Evolutionary conservation across 305 asterid genomes (phyloP), one percentile per base, ranked within the genome.

Genomic region (Caryopteris hybrid): DNA sequence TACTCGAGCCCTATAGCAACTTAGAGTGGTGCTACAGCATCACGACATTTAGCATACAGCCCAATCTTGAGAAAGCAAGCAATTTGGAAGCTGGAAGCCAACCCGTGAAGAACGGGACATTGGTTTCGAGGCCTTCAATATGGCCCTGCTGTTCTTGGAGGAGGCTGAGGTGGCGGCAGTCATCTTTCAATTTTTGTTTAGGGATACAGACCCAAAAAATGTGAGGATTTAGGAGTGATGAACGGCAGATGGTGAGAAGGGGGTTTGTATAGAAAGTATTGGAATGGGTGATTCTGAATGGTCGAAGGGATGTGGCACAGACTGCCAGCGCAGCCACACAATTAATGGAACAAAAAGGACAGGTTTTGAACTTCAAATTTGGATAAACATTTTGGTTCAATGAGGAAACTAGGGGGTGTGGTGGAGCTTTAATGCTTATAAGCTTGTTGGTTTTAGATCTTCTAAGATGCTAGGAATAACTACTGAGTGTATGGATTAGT

Each of bases 251-350:
- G 46, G 64, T 34, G 12, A 34, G 21, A 57, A 58, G 59, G 54
- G 51, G 71, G 59, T 69, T 56, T 64, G 31, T 70, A 64, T 48
- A 54, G 68, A 29, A 59, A 59, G 12, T 57, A 64, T 43, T 60
- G 53, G 60, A 23, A 17, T 25, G 80, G 65, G 52, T 47, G 41
- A 36, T 42, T 70, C 34, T 70, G 73, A 64, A 70, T 70, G 76
- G 79, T 56, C 52, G 18, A 41, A 13, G 23, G 64, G 53, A 50
- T 39, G 62, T 64, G 74, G 63, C 27, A 2, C 31, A 12, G 59
- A 42, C 47, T 46, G 68, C 68, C 68, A 68, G 59, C 51, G 5
- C 21, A 33, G 58, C 65, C 66, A 42, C 20, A 38, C 14, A 23
- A 60, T 31, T 18, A 43, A 33, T 52, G 38, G 29, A 36, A 29